Evolutionary conservation across 176 grass and related monocot species (phyloP).

Genomic region (Phragmites australis): DNA sequence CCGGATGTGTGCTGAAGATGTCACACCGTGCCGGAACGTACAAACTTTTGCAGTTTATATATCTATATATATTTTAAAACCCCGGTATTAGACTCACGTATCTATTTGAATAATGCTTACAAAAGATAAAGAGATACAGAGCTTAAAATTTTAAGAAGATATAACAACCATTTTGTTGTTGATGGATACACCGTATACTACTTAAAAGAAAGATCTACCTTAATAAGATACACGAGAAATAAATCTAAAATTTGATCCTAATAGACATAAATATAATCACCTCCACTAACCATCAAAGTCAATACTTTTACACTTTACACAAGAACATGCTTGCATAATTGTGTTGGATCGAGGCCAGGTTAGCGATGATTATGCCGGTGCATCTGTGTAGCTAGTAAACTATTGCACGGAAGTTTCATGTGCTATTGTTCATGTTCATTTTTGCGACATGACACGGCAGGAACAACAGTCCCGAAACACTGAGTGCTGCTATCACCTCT

Average conservation of each 20-base stretch:
- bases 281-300: too few relatives aligned
- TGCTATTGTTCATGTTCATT: background rate
- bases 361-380: constrained; percentile 21
- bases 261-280: too few relatives aligned
- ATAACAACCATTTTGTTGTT: too few relatives aligned
- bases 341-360: constrained; percentile 12
- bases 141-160: too few relatives aligned
- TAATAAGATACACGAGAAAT: too few relatives aligned
- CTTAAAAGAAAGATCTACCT: too few relatives aligned
- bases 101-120: too few relatives aligned
- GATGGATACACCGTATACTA: too few relatives aligned
- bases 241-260: too few relatives aligned
- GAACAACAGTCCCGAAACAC: background rate
- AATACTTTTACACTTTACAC: constrained; percentile 19
- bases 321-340: constrained; percentile 38
- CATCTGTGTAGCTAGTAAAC: background rate
- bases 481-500: background rate
- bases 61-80: too few relatives aligned
- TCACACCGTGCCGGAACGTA: background rate
- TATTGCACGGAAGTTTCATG: background rate
- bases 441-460: background rate
- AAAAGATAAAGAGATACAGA: too few relatives aligned
- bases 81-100: too few relatives aligned
- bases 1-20: constrained; percentile 26
- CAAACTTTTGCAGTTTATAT: background rate